Conservation (phyloP, 768 basidiomycete species). For the Boletus tylopilopsis region DNA sequence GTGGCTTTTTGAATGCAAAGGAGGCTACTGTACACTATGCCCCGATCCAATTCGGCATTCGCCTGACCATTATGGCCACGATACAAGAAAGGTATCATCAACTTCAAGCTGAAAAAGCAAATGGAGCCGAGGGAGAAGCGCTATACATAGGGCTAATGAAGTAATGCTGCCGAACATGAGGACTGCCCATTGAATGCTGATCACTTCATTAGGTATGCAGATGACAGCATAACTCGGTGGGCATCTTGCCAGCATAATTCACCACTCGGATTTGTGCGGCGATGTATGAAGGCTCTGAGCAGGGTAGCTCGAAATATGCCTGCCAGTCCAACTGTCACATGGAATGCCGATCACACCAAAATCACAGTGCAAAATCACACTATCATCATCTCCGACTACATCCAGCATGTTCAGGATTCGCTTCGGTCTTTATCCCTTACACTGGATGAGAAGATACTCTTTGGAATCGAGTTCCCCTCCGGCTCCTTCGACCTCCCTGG, state of each 20-base stretch:
- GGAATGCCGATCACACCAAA: too few relatives aligned
- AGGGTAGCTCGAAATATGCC: background rate
- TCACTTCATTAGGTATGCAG: background rate
- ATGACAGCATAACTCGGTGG: background rate
- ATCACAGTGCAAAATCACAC: too few relatives aligned
- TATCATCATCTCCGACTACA: too few relatives aligned
- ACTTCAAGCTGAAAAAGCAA: background rate
- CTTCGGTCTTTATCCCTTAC: too few relatives aligned
- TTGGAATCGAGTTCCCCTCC: too few relatives aligned
- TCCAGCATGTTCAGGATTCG: too few relatives aligned
- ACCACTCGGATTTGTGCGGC: background rate
- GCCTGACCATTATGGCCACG: background rate
- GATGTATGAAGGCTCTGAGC: background rate
- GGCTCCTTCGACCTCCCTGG: too few relatives aligned
- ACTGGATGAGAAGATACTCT: too few relatives aligned
- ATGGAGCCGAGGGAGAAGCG: background rate
- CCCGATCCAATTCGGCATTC: background rate
- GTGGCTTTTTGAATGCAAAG: background rate
- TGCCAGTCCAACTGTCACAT: too few relatives aligned
- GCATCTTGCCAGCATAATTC: background rate
- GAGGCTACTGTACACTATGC: background rate
- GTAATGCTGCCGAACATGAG: background rate
- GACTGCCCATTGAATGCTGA: background rate
- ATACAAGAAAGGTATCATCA: background rate
- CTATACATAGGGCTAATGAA: background rate